phyloP scores from a whole-genome alignment of 176 grass and related monocot genomes.

The Pharus latifolius region DNA sequence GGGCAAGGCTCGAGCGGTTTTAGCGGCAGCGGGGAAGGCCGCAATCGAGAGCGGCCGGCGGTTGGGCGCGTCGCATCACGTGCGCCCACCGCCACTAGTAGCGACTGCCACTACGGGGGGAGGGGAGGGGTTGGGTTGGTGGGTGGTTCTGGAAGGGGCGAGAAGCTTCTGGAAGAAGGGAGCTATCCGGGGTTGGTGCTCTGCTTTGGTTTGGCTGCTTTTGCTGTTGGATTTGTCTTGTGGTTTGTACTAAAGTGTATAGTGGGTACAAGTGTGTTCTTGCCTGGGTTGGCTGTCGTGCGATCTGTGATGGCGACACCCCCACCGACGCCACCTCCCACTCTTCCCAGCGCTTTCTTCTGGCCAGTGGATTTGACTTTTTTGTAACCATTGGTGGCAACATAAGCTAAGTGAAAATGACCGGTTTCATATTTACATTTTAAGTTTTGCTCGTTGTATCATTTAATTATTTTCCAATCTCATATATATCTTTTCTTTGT shows the following conservation, averaged over 20 bases:
- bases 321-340: conserved; percentile 6
- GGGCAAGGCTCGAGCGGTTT: neutral
- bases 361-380: too few species aligned
- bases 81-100: conserved; percentile 19
- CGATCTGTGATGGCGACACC: conserved; percentile 22
- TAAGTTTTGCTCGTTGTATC: too few species aligned
- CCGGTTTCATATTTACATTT: too few species aligned
- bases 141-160: too few species aligned
- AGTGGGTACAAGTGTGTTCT: neutral
- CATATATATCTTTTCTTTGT: too few species aligned
- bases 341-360: too few species aligned
- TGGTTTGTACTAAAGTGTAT: neutral
- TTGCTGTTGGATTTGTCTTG: conserved; percentile 3
- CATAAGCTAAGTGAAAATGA: too few species aligned
- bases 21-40: neutral
- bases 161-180: conserved; percentile 21
- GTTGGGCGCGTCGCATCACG: conserved; percentile 14
- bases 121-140: neutral
- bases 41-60: neutral
- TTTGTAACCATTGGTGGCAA: too few species aligned
- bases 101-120: neutral
- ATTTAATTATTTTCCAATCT: too few species aligned
- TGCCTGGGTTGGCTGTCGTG: neutral
- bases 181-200: neutral
- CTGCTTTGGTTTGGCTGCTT: conserved; percentile 2